These are phyloP conservation scores for Blastocystis sp. DNA, from an alignment of 352 stramenopile species.

Conservation along the genomic window DNA sequence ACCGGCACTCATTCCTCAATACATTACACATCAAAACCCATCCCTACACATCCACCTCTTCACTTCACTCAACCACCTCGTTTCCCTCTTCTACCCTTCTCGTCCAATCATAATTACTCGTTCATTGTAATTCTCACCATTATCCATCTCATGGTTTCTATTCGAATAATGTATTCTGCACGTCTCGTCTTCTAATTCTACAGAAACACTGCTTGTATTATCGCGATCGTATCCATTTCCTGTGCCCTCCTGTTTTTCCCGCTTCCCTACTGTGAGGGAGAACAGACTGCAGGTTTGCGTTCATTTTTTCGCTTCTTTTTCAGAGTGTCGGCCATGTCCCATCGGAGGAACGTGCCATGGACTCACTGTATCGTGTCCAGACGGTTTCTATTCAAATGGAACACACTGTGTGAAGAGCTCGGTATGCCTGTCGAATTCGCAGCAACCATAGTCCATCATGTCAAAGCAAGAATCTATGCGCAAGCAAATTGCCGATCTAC, in stretches of 20 bases:
- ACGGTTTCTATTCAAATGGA: background rate
- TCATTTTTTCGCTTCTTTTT: background rate
- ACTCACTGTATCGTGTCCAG: background rate
- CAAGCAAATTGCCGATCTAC: background rate
- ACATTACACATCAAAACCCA: no score
- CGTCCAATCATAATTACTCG: no score
- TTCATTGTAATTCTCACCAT: no score
- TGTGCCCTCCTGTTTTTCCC: background rate
- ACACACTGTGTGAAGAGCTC: background rate
- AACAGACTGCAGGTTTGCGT: background rate
- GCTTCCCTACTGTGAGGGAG: background rate
- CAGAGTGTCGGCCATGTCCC: background rate
- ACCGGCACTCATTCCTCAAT: no score
- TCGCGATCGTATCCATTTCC: background rate
- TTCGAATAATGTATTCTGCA: background rate
- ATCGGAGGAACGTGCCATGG: background rate
- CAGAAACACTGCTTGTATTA: background rate
- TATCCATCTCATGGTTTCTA: no score
- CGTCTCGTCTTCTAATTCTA: background rate
- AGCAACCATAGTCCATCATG: background rate
- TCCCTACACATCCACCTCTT: no score
- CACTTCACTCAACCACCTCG: no score
- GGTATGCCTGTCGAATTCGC: background rate
- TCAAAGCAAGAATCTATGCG: background rate
- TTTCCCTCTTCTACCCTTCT: no score